Percentiles rank a stretch among this genome's conserved stretches.
phyloP scores from a whole-genome alignment of 345 rosid genomes.

The Bruguiera sexangula region DNA sequence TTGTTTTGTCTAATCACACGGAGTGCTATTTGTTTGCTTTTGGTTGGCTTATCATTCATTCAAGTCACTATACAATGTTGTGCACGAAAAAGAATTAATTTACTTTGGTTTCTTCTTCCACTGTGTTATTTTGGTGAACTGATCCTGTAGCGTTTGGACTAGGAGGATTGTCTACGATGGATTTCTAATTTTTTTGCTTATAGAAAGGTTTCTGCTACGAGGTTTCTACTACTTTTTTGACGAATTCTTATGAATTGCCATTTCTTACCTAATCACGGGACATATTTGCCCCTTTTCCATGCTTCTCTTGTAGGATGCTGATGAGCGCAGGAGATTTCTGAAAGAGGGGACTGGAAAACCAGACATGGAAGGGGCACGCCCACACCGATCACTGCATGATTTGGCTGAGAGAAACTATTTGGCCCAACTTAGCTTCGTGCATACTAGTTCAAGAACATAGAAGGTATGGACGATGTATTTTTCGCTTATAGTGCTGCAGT shows the following conservation, averaged over 20 bases:
- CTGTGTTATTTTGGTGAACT: neutral
- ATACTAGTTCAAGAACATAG: slow-evolving; percentile 30
- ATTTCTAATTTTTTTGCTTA: no score
- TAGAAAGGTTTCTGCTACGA: no score
- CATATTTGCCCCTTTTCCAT: neutral
- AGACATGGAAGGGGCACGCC: slow-evolving; percentile 40
- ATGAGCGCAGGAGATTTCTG: slow-evolving; percentile 47
- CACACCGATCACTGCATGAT: slow-evolving; percentile 70
- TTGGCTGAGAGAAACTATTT: slow-evolving; percentile 84
- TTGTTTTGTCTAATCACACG: neutral
- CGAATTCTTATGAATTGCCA: neutral
- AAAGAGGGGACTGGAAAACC: slow-evolving; percentile 46
- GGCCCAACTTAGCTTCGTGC: slow-evolving; percentile 61
- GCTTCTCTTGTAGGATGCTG: slow-evolving; percentile 50
- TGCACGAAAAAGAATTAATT: neutral
- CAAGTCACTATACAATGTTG: neutral
- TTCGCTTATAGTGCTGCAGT: no score
- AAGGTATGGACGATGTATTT: slow-evolving; percentile 8
- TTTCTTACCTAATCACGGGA: neutral
- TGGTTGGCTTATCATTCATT: neutral
- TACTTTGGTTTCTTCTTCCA: neutral
- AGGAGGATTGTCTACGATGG: no score
- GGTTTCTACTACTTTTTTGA: no score
- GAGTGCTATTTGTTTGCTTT: neutral
- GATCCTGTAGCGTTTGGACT: no score